phyloP scores from a whole-genome alignment of 352 stramenopile genomes.

The Pythium guiyangense region DNA sequence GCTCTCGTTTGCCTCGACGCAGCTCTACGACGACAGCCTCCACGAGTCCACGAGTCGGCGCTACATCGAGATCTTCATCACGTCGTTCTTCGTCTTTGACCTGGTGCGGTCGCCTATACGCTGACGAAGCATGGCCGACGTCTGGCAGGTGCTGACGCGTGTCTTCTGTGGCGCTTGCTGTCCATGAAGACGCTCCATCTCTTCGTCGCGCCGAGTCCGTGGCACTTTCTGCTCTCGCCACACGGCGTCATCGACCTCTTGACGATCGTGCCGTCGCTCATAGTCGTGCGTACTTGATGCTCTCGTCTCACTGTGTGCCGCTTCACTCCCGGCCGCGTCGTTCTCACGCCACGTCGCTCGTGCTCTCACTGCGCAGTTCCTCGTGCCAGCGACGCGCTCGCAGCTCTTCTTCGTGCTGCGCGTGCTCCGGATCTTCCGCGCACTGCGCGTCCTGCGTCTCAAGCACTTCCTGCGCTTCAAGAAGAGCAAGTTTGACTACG shows the following conservation, averaged over 20 bases:
- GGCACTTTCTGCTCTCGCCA: constrained; percentile 42
- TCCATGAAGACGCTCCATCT: constrained; percentile 35
- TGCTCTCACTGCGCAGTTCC: constrained; percentile 24
- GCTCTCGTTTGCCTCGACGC: too few species aligned
- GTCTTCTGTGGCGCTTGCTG: neutral
- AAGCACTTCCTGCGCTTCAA: constrained; percentile 56
- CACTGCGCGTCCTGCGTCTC: constrained; percentile 53
- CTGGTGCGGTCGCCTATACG: constrained; percentile 20
- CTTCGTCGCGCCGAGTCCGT: constrained; percentile 32
- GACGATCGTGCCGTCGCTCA: constrained; percentile 58
- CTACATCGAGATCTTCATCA: constrained; percentile 37
- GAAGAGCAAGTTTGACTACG: constrained; percentile 70
- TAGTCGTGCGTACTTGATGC: constrained; percentile 32
- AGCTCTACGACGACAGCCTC: constrained; percentile 40
- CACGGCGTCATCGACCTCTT: constrained; percentile 66
- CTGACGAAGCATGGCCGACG: too few species aligned
- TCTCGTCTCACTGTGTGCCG: neutral
- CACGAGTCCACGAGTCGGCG: constrained; percentile 9
- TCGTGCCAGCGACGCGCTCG: constrained; percentile 35
- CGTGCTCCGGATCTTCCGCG: constrained; percentile 62
- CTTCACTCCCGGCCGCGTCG: neutral
- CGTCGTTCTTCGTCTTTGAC: constrained; percentile 60
- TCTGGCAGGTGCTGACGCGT: neutral
- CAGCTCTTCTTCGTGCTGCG: constrained; percentile 62
- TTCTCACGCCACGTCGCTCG: neutral